Percentiles rank a stretch among this genome's conserved stretches.
These are phyloP conservation scores for Beta corolliflora DNA, from an alignment of 179 eudicot species.

Conservation along the genomic window DNA sequence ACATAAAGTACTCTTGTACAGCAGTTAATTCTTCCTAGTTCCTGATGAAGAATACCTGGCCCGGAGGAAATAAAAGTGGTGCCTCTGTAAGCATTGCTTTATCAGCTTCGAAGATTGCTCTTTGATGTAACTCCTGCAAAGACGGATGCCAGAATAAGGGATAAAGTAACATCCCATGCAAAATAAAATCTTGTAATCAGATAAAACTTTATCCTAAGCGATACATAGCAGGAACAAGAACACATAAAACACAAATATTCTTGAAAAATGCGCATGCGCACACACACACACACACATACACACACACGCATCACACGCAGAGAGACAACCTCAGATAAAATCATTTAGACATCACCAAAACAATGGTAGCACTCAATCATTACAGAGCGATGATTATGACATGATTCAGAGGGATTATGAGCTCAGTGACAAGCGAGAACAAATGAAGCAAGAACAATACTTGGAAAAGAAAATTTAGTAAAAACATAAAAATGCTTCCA, in stretches of 20 bases:
- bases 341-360: not conserved
- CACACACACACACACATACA: too few relatives aligned
- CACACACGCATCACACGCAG: not conserved
- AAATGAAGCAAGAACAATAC: not conserved
- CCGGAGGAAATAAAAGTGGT: slow-evolving; percentile 90
- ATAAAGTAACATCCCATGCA: not conserved
- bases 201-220: not conserved
- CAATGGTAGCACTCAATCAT: slow-evolving; percentile 3
- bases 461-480: not conserved
- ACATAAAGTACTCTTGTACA: not conserved
- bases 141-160: not conserved
- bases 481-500: not conserved
- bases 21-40: slow-evolving; percentile 1
- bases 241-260: not conserved
- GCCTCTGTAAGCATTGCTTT: slow-evolving; percentile 88
- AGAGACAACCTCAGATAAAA: not conserved
- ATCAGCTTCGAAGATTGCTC: slow-evolving; percentile 74
- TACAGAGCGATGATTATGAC: not conserved
- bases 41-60: slow-evolving; percentile 61
- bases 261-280: not conserved
- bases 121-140: slow-evolving; percentile 54
- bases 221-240: slow-evolving; percentile 4
- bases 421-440: not conserved
- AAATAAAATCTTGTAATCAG: not conserved
- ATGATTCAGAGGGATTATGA: not conserved